Evolutionary conservation across 176 grass and related monocot species (phyloP), one percentile per base, ranked within the genome.

Genomic region (Oryza glaberrima): DNA sequence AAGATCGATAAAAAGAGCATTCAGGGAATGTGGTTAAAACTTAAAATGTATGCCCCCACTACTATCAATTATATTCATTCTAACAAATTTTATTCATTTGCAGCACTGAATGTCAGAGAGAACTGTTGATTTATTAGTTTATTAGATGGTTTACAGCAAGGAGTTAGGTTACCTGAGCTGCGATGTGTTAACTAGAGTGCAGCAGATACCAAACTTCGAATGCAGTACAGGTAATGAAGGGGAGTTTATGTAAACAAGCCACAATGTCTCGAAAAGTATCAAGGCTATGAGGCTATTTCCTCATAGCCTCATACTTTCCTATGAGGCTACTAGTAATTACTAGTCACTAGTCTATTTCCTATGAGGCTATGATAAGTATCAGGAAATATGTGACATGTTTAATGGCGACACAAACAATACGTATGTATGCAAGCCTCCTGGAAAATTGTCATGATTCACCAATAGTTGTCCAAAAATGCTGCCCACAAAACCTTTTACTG

Each of bases 341-440:
- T 16, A 43, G 35, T 25, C 35, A 41, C 2, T 22, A 11, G n/a
- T 13, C 20, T 63, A 60, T 23, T 63, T 8, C 40, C 40, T 41
- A 41, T 41, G 40, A 7, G 34, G 19, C 34, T 63, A 40, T 11
- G 20, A 63, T 58, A 63, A 9, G 48, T 76, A 7, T 20, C 73
- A 76, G 28, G 48, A 13, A 64, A 65, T 10, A 32, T 25, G 34
- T 35, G 3, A 28, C 15, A 15, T 88, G 25, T 48, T 65, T 22
- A 54, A 72, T 7, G 11, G 22, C 34, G 64, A 70, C 67, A 19
- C 35, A 74, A 83, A 10, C n/a, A 75, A 41, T 85, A 22, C 20
- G 5, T 2, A 71, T 54, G 70, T 64, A 35, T 11, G 15, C 25
- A 63, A 20, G 46, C 2, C 1, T 51, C 19, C 60, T 67, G 41